phyloP scores from a whole-genome alignment of 2,329 filamentous ascomycete species.

The Stachybotrys chlorohalonatus region DNA sequence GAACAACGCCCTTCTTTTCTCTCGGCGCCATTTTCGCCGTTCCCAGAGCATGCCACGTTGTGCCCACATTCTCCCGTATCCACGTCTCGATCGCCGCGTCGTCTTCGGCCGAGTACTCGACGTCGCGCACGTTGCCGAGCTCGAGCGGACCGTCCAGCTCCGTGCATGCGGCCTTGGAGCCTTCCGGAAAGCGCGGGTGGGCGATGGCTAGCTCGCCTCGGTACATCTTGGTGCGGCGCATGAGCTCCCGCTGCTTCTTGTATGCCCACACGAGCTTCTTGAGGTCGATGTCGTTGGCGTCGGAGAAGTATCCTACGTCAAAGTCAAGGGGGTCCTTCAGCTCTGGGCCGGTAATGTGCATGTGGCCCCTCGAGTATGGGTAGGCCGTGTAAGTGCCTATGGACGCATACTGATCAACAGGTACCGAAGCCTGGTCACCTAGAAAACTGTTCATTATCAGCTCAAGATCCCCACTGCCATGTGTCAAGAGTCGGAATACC shows the following conservation, averaged over 20 bases:
- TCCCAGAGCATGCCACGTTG: slow-evolving; percentile 29
- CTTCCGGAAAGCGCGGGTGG: slow-evolving; percentile 33
- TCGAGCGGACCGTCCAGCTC: neutral
- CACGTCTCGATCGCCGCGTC: slow-evolving; percentile 35
- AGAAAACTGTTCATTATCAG: neutral
- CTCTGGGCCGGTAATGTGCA: slow-evolving; percentile 42
- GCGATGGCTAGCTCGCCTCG: slow-evolving; percentile 29
- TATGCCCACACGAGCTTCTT: slow-evolving; percentile 53
- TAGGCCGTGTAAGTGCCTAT: slow-evolving; percentile 46
- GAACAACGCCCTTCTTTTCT: slow-evolving; percentile 28
- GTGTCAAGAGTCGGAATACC: neutral
- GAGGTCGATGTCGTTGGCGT: slow-evolving; percentile 36
- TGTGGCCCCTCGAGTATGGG: slow-evolving; percentile 50
- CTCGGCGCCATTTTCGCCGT: slow-evolving; percentile 31
- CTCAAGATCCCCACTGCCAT: too few relatives aligned
- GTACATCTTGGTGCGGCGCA: slow-evolving; percentile 44
- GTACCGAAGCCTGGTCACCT: slow-evolving; percentile 13
- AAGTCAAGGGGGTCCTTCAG: slow-evolving; percentile 39
- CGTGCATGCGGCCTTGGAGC: slow-evolving; percentile 23
- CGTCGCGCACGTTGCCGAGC: slow-evolving; percentile 18
- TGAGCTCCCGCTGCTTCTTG: slow-evolving; percentile 53
- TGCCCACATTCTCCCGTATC: slow-evolving; percentile 25
- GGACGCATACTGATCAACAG: slow-evolving; percentile 38
- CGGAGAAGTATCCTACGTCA: slow-evolving; percentile 41
- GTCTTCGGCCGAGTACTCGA: slow-evolving; percentile 39